Evolutionary conservation across 2,329 filamentous ascomycete genomes (phyloP).

Genomic region (Teratosphaeria zuluensis): DNA sequence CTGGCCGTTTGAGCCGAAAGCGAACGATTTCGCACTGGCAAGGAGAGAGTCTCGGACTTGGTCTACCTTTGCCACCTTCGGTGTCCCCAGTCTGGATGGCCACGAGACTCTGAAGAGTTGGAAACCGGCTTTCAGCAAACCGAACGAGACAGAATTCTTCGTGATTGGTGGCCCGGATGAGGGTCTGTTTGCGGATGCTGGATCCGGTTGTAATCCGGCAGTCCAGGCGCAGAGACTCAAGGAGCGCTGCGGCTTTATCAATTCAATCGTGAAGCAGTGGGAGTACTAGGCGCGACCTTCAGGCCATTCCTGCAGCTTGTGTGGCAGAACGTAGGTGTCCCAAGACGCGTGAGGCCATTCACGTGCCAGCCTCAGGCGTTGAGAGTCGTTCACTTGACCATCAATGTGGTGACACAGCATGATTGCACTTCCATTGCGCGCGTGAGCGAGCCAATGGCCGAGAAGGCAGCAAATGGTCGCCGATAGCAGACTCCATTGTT

Average conservation of each 20-base stretch:
- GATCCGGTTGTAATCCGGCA: slow-evolving; percentile 19
- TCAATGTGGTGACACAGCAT: too few species aligned
- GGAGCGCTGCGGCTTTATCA: slow-evolving; percentile 41
- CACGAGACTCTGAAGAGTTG: slow-evolving; percentile 36
- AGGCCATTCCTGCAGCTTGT: background rate
- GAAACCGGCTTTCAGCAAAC: slow-evolving; percentile 26
- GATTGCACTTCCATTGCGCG: too few species aligned
- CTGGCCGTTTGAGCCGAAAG: slow-evolving; percentile 21
- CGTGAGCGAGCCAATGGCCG: too few species aligned
- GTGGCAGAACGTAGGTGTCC: too few species aligned
- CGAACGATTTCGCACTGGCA: slow-evolving; percentile 33
- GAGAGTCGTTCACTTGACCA: too few species aligned
- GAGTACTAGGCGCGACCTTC: background rate
- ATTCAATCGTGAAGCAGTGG: slow-evolving; percentile 27
- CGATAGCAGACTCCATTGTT: too few species aligned
- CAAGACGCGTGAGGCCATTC: too few species aligned
- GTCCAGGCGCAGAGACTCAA: slow-evolving; percentile 32
- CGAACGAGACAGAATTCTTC: slow-evolving; percentile 26
- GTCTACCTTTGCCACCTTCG: slow-evolving; percentile 37
- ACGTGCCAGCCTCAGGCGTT: too few species aligned
- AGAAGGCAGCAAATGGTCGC: too few species aligned
- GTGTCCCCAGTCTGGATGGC: slow-evolving; percentile 24
- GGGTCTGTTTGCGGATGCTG: slow-evolving; percentile 34
- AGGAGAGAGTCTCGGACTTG: slow-evolving; percentile 37
- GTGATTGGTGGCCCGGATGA: slow-evolving; percentile 38